phyloP scores from a whole-genome alignment of 805 yeast species.

The Candida silvicultrix region DNA sequence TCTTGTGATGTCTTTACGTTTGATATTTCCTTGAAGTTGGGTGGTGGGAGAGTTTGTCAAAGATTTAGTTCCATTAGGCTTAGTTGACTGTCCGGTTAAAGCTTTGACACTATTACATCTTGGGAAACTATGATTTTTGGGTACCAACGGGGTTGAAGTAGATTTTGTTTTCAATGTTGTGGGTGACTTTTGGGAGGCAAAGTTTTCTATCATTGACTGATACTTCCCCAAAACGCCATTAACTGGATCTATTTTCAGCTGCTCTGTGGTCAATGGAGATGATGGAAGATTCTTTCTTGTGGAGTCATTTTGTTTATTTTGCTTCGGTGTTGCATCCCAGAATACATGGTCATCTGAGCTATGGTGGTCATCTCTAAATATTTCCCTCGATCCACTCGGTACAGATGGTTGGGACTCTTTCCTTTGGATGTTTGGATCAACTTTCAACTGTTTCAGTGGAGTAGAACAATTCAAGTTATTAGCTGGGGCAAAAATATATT shows the following conservation, averaged over 20 bases:
- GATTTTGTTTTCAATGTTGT: slow-evolving; percentile 6
- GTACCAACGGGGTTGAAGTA: background rate
- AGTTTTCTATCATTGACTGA: slow-evolving; percentile 16
- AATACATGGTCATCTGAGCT: slow-evolving; percentile 23
- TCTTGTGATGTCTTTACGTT: slow-evolving; percentile 12
- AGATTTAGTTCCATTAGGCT: background rate
- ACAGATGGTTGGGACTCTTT: background rate
- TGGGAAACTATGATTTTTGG: slow-evolving; percentile 11
- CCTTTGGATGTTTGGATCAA: slow-evolving; percentile 4
- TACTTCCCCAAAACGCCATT: slow-evolving; percentile 10
- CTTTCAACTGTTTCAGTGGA: slow-evolving; percentile 4
- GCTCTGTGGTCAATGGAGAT: slow-evolving; percentile 15
- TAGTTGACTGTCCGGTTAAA: slow-evolving; percentile 1
- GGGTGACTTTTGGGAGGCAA: slow-evolving; percentile 12
- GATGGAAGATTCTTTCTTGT: slow-evolving; percentile 12
- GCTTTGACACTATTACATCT: background rate
- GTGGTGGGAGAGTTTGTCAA: slow-evolving; percentile 6
- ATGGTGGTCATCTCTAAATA: slow-evolving; percentile 3
- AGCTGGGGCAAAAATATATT: slow-evolving; percentile 7
- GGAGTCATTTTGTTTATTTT: slow-evolving; percentile 2
- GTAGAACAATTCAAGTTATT: slow-evolving; percentile 4
- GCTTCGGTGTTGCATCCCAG: slow-evolving; percentile 22
- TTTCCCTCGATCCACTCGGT: background rate
- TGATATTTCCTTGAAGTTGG: background rate
- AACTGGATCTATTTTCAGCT: slow-evolving; percentile 11